These are phyloP conservation scores for Cladosporium sp. DNA, from an alignment of 2,329 filamentous ascomycete species.

Conservation along the genomic window DNA sequence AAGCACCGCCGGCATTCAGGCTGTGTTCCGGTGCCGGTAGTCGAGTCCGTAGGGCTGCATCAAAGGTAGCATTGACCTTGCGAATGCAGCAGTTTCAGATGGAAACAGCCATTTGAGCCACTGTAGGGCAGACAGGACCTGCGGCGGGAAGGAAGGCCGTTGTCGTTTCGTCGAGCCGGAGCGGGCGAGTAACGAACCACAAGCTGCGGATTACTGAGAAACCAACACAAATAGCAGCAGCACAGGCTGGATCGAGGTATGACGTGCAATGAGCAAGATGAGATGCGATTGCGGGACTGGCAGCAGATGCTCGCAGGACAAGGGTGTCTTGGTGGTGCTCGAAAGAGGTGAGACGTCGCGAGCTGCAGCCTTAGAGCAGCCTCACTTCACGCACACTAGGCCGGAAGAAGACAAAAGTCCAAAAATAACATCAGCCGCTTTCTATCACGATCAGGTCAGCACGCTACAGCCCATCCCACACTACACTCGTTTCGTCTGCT, in stretches of 20 bases:
- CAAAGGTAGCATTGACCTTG: neutral
- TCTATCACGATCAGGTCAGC: constrained; percentile 15
- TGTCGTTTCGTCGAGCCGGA: constrained; percentile 10
- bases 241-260: constrained; percentile 4
- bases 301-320: neutral
- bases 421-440: constrained; percentile 15
- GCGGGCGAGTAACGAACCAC: constrained; percentile 6
- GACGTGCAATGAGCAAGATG: constrained; percentile 3
- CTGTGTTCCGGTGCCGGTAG: neutral
- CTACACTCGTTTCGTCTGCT: neutral
- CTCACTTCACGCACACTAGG: constrained; percentile 3
- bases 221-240: constrained; percentile 18
- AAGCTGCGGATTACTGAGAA: neutral
- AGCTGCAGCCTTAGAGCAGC: constrained; percentile 6
- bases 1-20: neutral
- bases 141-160: constrained; percentile 18
- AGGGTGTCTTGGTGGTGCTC: neutral
- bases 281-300: constrained; percentile 7
- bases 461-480: constrained; percentile 6
- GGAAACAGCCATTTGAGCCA: neutral
- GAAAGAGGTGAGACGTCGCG: constrained; percentile 14
- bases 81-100: neutral
- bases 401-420: neutral
- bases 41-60: constrained; percentile 6
- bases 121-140: constrained; percentile 13